Base-by-base conservation (phyloP, 768 basidiomycete genomes). In the Bullera alba region DNA sequence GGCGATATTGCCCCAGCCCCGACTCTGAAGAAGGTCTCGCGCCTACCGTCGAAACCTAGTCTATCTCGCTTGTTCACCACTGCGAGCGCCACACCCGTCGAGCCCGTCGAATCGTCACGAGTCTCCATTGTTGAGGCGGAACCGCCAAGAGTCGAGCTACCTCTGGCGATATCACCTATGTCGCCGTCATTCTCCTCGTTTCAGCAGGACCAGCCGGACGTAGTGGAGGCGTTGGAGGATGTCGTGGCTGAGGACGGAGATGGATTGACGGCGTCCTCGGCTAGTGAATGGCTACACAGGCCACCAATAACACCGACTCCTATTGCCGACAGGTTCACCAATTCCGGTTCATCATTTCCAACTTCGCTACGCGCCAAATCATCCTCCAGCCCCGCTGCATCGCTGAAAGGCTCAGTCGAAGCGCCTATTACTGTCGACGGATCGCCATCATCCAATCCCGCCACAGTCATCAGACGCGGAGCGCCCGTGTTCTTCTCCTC, bases 291-390 rank as follows among this genome's bases (percentile, higher is more conserved):
- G 10, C 32, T 34, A 34, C n/a, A 14, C 19, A 10, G 37, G 22
- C 37, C 37, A 21, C 37, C 38, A 5, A 38, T 47, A 4, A 60
- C 58, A 1, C 38, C 55, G n/a, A 67, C 65, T 1, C 65, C 65
- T n/a, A 67, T 67, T 19, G 65, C 65, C 5, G 65, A 67, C 43
- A 52, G 48, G 25, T 67, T 64, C 23, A 36, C 57, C 19, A 38
- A 51, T 17, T 54, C 61, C 4, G 52, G 53, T 12, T 38, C 48
- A 2, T 30, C 39, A 3, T 46, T 60, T 5, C 58, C 58, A 3
- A 27, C 60, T 0, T 42, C 60, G 0, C 48, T 55, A 3, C 29
- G 28, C 21, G 49, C 53, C 19, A 46, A 48, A 38, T 53, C 49
- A 17, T 58, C 61, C 7, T 51, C 49, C 10, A 53, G 53, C 8